Conservation (phyloP, 176 grass and related monocot species). For the Urochloa ruziziensis region DNA sequence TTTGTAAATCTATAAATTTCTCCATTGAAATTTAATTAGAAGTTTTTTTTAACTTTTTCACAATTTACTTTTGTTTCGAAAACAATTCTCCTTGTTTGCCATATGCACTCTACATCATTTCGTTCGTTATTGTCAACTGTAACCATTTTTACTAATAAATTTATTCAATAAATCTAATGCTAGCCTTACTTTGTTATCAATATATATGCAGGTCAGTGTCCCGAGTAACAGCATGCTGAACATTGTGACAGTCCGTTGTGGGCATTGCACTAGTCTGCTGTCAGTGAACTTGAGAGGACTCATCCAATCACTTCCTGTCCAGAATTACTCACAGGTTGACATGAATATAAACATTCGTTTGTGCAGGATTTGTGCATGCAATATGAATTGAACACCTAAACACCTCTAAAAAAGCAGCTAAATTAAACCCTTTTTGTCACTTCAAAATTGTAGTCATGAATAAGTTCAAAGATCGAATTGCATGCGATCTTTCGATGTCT, state of each 20-base stretch:
- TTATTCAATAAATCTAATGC: not conserved
- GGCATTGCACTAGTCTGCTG: slow-evolving; percentile 60
- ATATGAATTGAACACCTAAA: not conserved
- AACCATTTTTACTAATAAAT: not conserved
- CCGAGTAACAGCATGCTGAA: slow-evolving; percentile 56
- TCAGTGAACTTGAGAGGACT: slow-evolving; percentile 64
- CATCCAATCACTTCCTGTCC: slow-evolving; percentile 43
- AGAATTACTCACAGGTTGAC: slow-evolving; percentile 53
- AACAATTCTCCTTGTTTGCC: no score
- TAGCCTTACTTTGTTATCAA: not conserved
- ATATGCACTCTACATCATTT: no score
- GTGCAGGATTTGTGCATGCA: slow-evolving; percentile 20
- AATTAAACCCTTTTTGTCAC: not conserved
- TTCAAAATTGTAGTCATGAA: not conserved
- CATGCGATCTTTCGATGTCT: not conserved
- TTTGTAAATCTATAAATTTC: not conserved
- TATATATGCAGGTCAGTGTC: slow-evolving; percentile 59
- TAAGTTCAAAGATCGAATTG: not conserved
- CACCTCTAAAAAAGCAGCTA: not conserved
- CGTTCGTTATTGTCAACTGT: not conserved
- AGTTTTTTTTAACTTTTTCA: not conserved
- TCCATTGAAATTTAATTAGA: not conserved
- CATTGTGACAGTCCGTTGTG: slow-evolving; percentile 73
- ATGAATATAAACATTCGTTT: not conserved
- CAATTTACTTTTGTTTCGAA: not conserved